Base-by-base conservation (phyloP, 2,329 filamentous ascomycete genomes). In the Lachnellula arida region DNA sequence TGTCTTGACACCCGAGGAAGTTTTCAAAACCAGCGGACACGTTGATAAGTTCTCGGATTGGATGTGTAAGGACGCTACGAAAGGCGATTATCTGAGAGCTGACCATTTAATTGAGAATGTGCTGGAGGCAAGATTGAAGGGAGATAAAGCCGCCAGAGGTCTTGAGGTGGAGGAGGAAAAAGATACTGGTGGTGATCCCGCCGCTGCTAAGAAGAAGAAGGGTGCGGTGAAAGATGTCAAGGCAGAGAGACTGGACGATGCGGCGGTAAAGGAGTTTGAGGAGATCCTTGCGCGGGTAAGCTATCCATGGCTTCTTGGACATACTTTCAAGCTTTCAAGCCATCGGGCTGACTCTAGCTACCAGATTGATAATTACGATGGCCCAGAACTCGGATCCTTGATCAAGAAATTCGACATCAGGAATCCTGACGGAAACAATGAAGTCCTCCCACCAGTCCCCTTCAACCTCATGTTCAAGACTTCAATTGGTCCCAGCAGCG, bases 401-500 rank as follows among this genome's bases (percentile, higher is more conserved):
- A 97, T 99, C 77, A 84, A 81, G 70, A 96, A 96, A 78, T 88
- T 94, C 74, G 85, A 96, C 63, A 88, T 99, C 73, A 88, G 84
- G 75, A 96, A 96, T 75, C 92, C 93, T 28, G 80, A 81, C 50
- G 96, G 88, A 65, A 88, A 85, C 64, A 82, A 85, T 60, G 82
- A 89, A 65, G 85, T 95, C 37, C 82, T 84, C 32, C 86, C 88
- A 28, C 94, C 94, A 3, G 87, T 96, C 50, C 81, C 91, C 42
- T 97, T 97, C 83, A 99, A 99, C 77, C 85, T 99, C 69, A 99
- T 99, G 94, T 99, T 97, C 80, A 87, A 92, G 74, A 97, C 93
- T 43, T 81, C 89, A 35, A 97, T 97, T 70, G 94, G 94, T 60
- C 92, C 93, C 55, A 95, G 89, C 76, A 88, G 89, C 73, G 92